Conservation (phyloP, 257 asterid species). For the Verbascum thapsus region DNA sequence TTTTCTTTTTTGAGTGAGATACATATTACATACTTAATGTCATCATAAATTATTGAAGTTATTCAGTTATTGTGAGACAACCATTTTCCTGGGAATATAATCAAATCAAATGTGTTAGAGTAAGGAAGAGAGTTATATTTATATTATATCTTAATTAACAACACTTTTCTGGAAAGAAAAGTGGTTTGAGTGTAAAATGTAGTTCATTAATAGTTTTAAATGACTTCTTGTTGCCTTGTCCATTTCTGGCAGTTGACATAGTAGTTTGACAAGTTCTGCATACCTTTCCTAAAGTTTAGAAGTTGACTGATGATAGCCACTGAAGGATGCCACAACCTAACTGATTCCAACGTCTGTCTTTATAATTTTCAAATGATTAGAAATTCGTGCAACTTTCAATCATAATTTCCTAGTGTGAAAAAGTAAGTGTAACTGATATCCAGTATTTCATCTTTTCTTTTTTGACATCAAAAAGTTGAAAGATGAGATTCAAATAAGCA, state of each 20-base stretch:
- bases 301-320: constrained; percentile 27
- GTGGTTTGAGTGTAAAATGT: constrained; percentile 5
- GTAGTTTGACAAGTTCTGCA: constrained; percentile 35
- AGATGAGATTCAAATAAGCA: too few species aligned
- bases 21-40: constrained; percentile 19
- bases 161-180: not conserved
- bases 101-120: not conserved
- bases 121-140: not conserved
- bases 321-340: constrained; percentile 23
- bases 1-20: constrained; percentile 34
- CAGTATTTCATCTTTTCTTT: too few species aligned
- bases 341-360: not conserved
- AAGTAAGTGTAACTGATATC: too few species aligned
- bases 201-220: constrained; percentile 13
- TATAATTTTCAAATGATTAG: constrained; percentile 24
- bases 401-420: not conserved
- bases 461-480: too few species aligned
- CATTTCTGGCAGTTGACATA: constrained; percentile 38
- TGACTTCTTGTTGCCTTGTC: constrained; percentile 40
- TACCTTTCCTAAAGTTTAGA: constrained; percentile 28
- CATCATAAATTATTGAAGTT: constrained; percentile 41
- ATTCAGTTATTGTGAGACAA: constrained; percentile 22
- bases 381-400: not conserved
- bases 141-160: not conserved
- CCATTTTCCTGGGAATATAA: not conserved